phyloP scores from a whole-genome alignment of 768 basidiomycete species.

The Chiua virens region DNA sequence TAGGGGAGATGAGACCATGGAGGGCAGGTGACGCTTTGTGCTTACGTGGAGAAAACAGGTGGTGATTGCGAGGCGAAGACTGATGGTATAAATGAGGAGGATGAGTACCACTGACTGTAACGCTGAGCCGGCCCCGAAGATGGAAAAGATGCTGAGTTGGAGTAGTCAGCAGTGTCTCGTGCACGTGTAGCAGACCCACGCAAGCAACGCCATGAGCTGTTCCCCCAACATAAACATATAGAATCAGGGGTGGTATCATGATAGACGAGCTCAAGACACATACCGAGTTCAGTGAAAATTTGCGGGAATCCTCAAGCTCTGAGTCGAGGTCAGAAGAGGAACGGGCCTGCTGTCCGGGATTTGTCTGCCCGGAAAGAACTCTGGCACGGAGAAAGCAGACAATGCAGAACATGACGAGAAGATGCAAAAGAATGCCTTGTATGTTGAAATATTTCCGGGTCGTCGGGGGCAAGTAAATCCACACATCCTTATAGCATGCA shows the following conservation, averaged over 20 bases:
- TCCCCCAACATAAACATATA: not conserved
- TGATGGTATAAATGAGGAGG: constrained; percentile 26
- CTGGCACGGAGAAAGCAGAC: not conserved
- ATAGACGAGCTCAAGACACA: not conserved
- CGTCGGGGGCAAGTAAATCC: too few relatives aligned
- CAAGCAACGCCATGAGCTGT: constrained; percentile 15
- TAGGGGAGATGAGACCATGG: not conserved
- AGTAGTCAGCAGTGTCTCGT: too few relatives aligned
- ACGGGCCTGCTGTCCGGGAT: not conserved
- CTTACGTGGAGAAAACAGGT: constrained; percentile 10
- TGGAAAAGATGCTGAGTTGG: not conserved
- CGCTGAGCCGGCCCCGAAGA: constrained; percentile 4
- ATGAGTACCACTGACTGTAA: constrained; percentile 9
- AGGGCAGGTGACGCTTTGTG: not conserved
- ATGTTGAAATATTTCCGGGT: too few relatives aligned
- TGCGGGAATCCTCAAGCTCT: constrained; percentile 8
- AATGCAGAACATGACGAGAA: constrained; percentile 9
- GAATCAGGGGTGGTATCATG: not conserved
- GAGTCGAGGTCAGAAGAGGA: not conserved
- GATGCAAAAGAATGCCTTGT: constrained; percentile 17
- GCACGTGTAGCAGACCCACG: constrained; percentile 2
- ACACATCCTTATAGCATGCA: too few relatives aligned
- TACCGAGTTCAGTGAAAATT: constrained; percentile 17
- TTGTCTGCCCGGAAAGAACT: not conserved
- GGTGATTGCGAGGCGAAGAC: constrained; percentile 12